These are phyloP conservation scores for Neodidymelliopsis sp. DNA, from an alignment of 2,329 filamentous ascomycete genomes.

Conservation along the genomic window DNA sequence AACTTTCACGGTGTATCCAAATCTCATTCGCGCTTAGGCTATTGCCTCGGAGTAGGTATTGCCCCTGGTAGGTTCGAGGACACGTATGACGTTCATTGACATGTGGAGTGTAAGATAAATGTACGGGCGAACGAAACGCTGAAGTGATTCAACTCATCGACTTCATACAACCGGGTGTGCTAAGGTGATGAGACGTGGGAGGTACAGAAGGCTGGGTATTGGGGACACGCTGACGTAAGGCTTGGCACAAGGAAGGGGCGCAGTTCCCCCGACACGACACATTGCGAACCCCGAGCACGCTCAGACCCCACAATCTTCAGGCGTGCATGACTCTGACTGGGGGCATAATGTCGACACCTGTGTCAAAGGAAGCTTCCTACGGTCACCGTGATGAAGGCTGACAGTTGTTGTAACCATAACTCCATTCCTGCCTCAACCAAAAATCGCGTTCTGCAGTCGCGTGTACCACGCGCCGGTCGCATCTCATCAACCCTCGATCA, in stretches of 20 bases:
- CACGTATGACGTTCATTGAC: no score
- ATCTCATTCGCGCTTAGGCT: no score
- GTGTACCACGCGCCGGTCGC: neutral
- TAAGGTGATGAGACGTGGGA: no score
- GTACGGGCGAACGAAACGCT: no score
- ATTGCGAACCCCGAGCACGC: slow-evolving; percentile 12
- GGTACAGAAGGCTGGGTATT: no score
- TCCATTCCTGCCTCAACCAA: neutral
- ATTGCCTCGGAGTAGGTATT: no score
- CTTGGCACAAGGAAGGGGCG: slow-evolving; percentile 3
- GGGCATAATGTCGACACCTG: slow-evolving; percentile 1
- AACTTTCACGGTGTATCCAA: no score
- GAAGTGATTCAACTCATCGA: no score
- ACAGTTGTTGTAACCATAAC: neutral
- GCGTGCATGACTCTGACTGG: slow-evolving; percentile 7
- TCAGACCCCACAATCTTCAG: slow-evolving; percentile 10
- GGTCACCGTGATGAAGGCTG: neutral
- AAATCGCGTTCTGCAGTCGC: neutral
- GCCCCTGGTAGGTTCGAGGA: no score
- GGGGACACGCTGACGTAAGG: neutral
- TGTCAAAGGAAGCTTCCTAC: neutral
- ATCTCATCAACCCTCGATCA: neutral
- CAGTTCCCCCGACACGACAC: slow-evolving; percentile 11
- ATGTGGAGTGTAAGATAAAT: no score
- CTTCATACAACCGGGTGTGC: no score